Percentiles rank a stretch among this genome's conserved stretches.
Conservation (phyloP, 1,139 yeast genomes). For the Geotrichum histeridarum region DNA sequence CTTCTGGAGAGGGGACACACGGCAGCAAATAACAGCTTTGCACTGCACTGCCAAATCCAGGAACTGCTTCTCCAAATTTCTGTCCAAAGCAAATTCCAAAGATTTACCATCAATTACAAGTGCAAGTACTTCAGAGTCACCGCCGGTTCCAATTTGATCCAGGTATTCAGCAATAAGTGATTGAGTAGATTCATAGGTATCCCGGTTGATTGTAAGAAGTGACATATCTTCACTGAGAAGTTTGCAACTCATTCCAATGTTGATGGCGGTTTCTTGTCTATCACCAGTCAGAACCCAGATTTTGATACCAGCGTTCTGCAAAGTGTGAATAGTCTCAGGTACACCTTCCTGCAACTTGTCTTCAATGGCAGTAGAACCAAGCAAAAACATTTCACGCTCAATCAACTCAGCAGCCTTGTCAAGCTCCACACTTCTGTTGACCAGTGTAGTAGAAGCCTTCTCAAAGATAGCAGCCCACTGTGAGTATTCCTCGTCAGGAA, state of each 20-base stretch:
- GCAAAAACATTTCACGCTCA: constrained; percentile 68
- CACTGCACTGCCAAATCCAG: constrained; percentile 79
- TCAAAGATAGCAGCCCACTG: constrained; percentile 59
- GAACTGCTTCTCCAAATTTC: constrained; percentile 71
- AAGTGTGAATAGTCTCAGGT: constrained; percentile 90
- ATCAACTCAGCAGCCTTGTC: constrained; percentile 84
- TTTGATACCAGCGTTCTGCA: constrained; percentile 94
- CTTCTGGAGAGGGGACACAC: constrained; percentile 96
- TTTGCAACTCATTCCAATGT: constrained; percentile 97
- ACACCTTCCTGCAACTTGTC: constrained; percentile 97
- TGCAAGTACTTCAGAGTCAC: constrained; percentile 78
- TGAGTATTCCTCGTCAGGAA: constrained; percentile 72
- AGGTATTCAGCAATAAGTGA: constrained; percentile 70
- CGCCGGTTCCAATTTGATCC: constrained; percentile 60
- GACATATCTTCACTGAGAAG: constrained; percentile 94
- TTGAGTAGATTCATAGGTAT: constrained; percentile 65
- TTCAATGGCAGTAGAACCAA: constrained; percentile 98
- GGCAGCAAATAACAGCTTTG: constrained; percentile 93
- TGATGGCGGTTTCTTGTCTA: constrained; percentile 97
- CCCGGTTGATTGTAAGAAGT: constrained; percentile 81
- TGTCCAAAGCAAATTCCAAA: constrained; percentile 74
- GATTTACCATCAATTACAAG: constrained; percentile 92
- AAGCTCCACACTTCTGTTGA: constrained; percentile 64
- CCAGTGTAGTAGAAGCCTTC: constrained; percentile 77
- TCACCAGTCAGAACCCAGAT: constrained; percentile 98